phyloP scores from a whole-genome alignment of 805 yeast species.

The Kuraishia molischiana region DNA sequence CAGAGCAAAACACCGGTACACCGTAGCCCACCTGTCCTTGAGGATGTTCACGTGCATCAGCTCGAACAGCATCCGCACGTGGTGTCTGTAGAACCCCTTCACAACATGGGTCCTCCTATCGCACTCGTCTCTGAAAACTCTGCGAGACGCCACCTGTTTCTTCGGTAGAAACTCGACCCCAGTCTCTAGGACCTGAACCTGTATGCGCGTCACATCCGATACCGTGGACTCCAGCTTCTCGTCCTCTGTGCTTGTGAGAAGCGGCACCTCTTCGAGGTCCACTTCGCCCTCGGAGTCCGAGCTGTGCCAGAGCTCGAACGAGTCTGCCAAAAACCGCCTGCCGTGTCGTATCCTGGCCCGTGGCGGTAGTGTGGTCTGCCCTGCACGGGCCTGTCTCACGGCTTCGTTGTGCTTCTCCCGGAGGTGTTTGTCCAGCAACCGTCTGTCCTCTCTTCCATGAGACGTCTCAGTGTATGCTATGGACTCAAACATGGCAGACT shows the following conservation, averaged over 20 bases:
- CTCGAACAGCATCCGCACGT: conserved; percentile 22
- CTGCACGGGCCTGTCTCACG: neutral
- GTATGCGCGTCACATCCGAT: neutral
- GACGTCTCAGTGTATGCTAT: neutral
- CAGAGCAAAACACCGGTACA: conserved; percentile 41
- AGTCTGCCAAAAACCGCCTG: neutral
- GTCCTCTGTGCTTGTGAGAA: neutral
- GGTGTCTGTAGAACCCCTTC: conserved; percentile 1
- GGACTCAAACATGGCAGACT: neutral
- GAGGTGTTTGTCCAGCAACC: neutral
- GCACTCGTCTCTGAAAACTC: neutral
- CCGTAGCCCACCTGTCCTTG: conserved; percentile 41
- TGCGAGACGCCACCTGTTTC: neutral
- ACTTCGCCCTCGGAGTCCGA: neutral
- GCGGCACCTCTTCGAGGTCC: neutral
- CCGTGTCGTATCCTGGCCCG: neutral
- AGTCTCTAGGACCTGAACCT: neutral
- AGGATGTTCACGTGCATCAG: conserved; percentile 40
- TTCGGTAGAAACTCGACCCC: neutral
- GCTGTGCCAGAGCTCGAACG: neutral
- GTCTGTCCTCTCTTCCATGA: neutral
- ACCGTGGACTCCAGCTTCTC: neutral
- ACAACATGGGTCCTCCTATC: neutral
- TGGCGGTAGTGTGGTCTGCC: neutral
- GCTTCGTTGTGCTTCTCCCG: neutral